Percentiles rank a stretch among this genome's conserved stretches.
These are phyloP conservation scores for Suhomyces terraborum DNA, from an alignment of 1,139 yeast genomes.

Conservation along the genomic window DNA sequence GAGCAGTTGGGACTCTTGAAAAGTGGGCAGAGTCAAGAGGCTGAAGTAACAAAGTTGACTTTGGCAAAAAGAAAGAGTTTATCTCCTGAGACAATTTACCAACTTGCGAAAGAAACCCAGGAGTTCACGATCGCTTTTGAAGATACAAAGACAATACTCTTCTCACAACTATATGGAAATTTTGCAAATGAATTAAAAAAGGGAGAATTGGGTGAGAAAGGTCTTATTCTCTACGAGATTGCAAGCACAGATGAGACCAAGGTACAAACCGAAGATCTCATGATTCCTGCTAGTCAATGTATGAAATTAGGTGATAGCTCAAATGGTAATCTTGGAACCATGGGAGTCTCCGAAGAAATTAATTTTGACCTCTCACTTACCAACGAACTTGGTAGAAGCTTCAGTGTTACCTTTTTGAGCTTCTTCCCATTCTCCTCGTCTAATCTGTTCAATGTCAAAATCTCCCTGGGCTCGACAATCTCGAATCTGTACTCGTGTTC, in stretches of 20 bases:
- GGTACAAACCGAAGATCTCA: slow-evolving; percentile 8
- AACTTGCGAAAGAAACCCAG: slow-evolving; percentile 15
- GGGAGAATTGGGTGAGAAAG: slow-evolving; percentile 6
- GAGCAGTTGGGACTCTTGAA: too few species aligned
- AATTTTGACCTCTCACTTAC: slow-evolving; percentile 1
- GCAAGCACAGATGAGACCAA: slow-evolving; percentile 7
- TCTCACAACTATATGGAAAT: slow-evolving; percentile 5
- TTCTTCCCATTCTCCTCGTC: neutral
- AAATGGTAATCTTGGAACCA: slow-evolving; percentile 20
- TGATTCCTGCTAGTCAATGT: slow-evolving; percentile 27
- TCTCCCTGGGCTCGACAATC: slow-evolving; percentile 13
- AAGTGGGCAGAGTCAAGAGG: too few species aligned
- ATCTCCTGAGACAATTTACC: slow-evolving; percentile 5
- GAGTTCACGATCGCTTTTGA: slow-evolving; percentile 22
- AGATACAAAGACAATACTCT: slow-evolving; percentile 25
- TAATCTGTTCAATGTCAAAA: slow-evolving; percentile 5
- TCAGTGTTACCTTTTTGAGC: neutral
- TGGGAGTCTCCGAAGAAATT: slow-evolving; percentile 14
- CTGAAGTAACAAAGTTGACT: neutral
- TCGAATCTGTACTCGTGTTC: slow-evolving; percentile 21
- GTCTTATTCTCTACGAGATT: slow-evolving; percentile 14
- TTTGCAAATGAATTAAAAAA: slow-evolving; percentile 1
- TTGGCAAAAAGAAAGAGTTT: slow-evolving; percentile 6
- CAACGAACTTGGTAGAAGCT: neutral
- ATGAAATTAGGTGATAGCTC: slow-evolving; percentile 15